These are phyloP conservation scores for Dissophora globulifera DNA, from an alignment of 192 early-diverging fungal genomes.

Conservation along the genomic window DNA sequence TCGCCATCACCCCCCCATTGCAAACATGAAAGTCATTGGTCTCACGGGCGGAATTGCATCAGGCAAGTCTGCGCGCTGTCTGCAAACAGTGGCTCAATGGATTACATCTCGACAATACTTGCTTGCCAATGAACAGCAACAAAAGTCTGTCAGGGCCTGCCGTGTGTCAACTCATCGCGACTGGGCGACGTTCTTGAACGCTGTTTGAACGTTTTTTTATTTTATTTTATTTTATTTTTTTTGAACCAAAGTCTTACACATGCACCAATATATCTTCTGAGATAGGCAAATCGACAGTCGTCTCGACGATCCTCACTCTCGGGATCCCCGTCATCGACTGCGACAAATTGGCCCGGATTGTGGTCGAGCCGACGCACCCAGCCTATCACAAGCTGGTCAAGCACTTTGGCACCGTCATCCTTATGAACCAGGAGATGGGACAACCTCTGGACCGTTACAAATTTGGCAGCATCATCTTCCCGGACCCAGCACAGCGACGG, in stretches of 20 bases:
- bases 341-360: conserved; percentile 87
- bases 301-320: conserved; percentile 63
- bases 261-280: neutral
- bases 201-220: no score
- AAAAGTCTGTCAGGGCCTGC: no score
- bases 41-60: conserved; percentile 96
- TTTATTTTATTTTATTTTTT: no score
- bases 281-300: conserved; percentile 89
- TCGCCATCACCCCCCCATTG: no score
- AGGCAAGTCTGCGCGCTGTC: conserved; percentile 48
- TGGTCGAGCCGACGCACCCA: conserved; percentile 80
- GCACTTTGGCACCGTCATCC: conserved; percentile 78
- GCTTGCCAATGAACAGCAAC: no score
- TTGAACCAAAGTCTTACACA: neutral
- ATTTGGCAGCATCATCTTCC: conserved; percentile 85
- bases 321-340: conserved; percentile 89
- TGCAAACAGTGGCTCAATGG: no score
- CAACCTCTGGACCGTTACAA: conserved; percentile 76
- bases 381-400: conserved; percentile 78
- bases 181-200: no score
- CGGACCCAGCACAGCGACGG: conserved; percentile 73
- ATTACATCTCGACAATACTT: no score
- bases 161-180: no score
- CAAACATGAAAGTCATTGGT: conserved; percentile 87
- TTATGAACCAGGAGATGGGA: conserved; percentile 57